Base-by-base conservation (phyloP, 306 rosid genomes). In the Notholithocarpus densiflorus region DNA sequence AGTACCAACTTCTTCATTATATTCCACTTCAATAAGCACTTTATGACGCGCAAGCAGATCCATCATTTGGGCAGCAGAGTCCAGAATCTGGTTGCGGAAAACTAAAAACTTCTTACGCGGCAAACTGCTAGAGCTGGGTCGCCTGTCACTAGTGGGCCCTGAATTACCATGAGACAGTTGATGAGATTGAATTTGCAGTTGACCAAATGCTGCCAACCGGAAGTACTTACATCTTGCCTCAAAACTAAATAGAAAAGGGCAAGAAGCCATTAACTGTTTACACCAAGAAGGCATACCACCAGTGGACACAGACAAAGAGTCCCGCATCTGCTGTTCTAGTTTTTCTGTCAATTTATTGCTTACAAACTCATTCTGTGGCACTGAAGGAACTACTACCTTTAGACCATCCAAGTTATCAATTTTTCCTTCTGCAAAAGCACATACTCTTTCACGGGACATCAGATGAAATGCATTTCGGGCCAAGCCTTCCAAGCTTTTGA, bases 251-350 rank as follows among this genome's bases (percentile, higher is more conserved):
- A 96, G 74, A 82, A 93, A 93, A 68, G 96, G 96, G 56, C 97
- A 93, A 21, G 98, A 90, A 54, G 77, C 84, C 87, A 96, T 84
- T 79, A 93, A 81, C 78, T 91, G 91, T 81, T 73, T 88, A 81
- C 96, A 96, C 99, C 98, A 96, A 72, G 76, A 77, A 78, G 99
- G 99, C 92, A 96, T 89, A 73, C 93, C 92, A 68, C 96, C 94
- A 73, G 72, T 52, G n/a, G 92, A 91, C 68, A 93, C 86, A 43
- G 96, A 90, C 82, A 88, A 77, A 74, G 86, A 55, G 81, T 96
- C 99, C 79, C 93, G 84, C 98, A 96, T 91, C 82, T 93, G 99
- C 79, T 93, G 98, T 84, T 96, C 99, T 61, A 96, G 85, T 84
- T 96, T 96, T 83, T 93, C 99, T 5, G 98, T 93, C 89, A 96